These are phyloP conservation scores for Chlorella sp. DNA, from an alignment of 139 green algal species.

Conservation along the genomic window DNA sequence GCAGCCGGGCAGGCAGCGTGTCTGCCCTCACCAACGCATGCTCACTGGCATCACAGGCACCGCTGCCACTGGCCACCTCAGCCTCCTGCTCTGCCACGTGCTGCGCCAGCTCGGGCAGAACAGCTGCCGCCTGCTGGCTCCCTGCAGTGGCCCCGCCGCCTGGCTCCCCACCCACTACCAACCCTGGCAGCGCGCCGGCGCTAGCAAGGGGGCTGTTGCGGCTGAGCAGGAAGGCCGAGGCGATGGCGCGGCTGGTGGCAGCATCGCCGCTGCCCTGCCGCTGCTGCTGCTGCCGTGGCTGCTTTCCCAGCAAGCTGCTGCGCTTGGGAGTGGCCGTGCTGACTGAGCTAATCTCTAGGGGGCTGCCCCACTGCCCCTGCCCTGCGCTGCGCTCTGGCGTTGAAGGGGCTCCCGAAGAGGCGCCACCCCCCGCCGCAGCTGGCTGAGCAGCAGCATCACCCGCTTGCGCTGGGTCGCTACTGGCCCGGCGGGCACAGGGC, in stretches of 20 bases:
- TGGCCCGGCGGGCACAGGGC: not conserved
- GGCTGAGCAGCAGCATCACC: not conserved
- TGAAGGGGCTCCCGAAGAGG: not conserved
- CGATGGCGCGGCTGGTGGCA: not conserved
- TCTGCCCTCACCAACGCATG: not conserved
- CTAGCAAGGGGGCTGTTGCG: not conserved
- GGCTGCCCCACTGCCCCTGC: not conserved
- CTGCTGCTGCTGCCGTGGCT: not conserved
- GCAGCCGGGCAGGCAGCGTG: not conserved
- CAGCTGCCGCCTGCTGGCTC: not conserved
- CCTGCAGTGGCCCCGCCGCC: not conserved
- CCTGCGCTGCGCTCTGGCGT: not conserved
- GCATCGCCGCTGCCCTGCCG: not conserved
- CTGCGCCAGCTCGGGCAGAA: not conserved
- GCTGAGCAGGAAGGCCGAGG: not conserved
- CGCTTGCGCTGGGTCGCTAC: not conserved
- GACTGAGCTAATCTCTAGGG: not conserved
- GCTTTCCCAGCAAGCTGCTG: not conserved
- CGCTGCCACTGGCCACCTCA: not conserved
- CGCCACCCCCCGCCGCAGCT: not conserved
- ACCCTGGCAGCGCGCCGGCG: not conserved
- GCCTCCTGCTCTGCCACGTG: not conserved
- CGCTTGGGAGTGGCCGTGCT: not conserved
- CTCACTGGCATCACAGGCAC: not conserved
- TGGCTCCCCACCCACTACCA: too few relatives aligned